These are phyloP conservation scores for Hypoxylon sp. DNA, from an alignment of 2,329 filamentous ascomycete genomes.

Conservation along the genomic window DNA sequence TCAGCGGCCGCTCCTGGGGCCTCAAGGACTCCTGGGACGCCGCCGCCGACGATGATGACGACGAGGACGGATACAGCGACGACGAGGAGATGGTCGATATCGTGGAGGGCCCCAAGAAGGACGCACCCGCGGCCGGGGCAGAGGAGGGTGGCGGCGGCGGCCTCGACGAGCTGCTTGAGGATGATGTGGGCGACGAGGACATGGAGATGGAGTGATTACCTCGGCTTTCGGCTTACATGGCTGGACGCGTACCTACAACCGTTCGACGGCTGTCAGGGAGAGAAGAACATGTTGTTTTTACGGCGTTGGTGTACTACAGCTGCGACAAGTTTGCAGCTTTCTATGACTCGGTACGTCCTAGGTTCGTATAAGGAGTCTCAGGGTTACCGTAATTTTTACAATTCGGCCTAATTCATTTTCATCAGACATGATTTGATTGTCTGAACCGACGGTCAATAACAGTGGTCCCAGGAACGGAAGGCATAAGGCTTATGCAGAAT, in stretches of 20 bases:
- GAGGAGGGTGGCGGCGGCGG: slow-evolving; percentile 57
- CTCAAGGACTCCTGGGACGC: slow-evolving; percentile 65
- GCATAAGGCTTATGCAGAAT: background rate
- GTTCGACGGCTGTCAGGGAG: background rate
- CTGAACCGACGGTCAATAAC: background rate
- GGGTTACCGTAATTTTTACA: background rate
- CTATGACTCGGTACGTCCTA: background rate
- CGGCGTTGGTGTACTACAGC: background rate
- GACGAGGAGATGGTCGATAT: slow-evolving; percentile 55
- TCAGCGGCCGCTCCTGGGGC: slow-evolving; percentile 72
- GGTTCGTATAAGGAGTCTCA: background rate
- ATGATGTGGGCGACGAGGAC: slow-evolving; percentile 62
- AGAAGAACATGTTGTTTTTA: background rate
- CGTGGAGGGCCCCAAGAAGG: slow-evolving; percentile 46
- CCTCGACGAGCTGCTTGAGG: slow-evolving; percentile 62
- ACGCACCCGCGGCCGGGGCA: slow-evolving; percentile 50
- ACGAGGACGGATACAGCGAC: slow-evolving; percentile 51
- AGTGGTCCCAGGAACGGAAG: background rate
- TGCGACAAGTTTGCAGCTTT: background rate
- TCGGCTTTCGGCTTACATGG: background rate
- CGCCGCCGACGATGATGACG: slow-evolving; percentile 53
- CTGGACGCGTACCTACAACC: background rate
- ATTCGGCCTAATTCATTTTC: background rate
- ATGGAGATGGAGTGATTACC: slow-evolving; percentile 53
- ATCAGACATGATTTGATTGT: background rate